Percentiles rank a stretch among this genome's conserved stretches.
Conservation (phyloP, 768 basidiomycete genomes). For the Botryobasidium botryosum region DNA sequence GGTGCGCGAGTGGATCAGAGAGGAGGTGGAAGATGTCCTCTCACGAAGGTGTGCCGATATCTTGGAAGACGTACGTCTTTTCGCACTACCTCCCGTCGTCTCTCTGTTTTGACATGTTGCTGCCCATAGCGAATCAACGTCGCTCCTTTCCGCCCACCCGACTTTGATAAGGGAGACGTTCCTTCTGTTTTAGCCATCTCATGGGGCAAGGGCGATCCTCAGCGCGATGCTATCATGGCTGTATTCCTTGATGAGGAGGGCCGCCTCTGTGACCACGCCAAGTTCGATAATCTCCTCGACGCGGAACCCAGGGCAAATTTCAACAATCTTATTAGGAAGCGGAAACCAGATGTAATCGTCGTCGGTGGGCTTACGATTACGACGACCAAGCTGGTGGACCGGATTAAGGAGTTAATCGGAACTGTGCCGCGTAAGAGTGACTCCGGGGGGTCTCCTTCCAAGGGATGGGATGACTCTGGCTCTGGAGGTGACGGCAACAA, state of each 20-base stretch:
- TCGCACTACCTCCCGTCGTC: slow-evolving; percentile 3
- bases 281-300: slow-evolving; percentile 75
- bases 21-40: slow-evolving; percentile 77
- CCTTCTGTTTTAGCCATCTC: slow-evolving; percentile 77
- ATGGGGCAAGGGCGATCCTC: slow-evolving; percentile 90
- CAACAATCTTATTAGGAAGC: slow-evolving; percentile 59
- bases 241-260: slow-evolving; percentile 81
- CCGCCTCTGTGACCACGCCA: slow-evolving; percentile 75
- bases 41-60: slow-evolving; percentile 47
- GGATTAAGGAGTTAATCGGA: slow-evolving; percentile 39
- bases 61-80: slow-evolving; percentile 47
- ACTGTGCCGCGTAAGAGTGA: slow-evolving; percentile 6
- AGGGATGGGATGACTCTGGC: background rate
- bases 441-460: background rate
- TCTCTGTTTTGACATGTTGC: too few species aligned
- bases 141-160: slow-evolving; percentile 47
- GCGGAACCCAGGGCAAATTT: slow-evolving; percentile 53
- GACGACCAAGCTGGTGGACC: slow-evolving; percentile 49
- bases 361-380: slow-evolving; percentile 78
- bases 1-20: slow-evolving; percentile 73
- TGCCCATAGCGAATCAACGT: slow-evolving; percentile 66
- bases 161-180: slow-evolving; percentile 52
- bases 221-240: slow-evolving; percentile 72
- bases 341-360: slow-evolving; percentile 76
- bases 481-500: background rate